Conservation (phyloP, 345 rosid genomes). For the Hibiscus trionum region DNA sequence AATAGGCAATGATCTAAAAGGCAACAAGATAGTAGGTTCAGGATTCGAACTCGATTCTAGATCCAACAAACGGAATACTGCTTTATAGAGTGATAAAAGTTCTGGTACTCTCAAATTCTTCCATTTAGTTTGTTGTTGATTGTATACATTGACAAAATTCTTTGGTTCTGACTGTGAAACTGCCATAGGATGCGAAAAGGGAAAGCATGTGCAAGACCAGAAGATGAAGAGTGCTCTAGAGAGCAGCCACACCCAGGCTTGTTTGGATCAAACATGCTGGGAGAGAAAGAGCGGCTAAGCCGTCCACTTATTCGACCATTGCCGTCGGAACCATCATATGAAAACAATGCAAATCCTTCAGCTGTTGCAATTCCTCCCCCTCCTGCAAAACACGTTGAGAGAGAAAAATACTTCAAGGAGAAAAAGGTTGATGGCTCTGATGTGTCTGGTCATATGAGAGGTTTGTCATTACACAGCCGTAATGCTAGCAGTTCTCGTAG, state of each 20-base stretch:
- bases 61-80: neutral
- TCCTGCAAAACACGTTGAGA: slow-evolving; percentile 78
- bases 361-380: slow-evolving; percentile 82
- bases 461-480: slow-evolving; percentile 68
- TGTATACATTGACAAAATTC: slow-evolving; percentile 8
- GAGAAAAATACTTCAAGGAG: slow-evolving; percentile 90
- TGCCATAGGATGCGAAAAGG: slow-evolving; percentile 69
- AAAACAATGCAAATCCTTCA: slow-evolving; percentile 30
- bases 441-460: slow-evolving; percentile 58
- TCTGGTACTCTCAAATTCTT: neutral
- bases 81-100: neutral
- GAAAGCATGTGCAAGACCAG: slow-evolving; percentile 77
- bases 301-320: slow-evolving; percentile 78
- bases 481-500: slow-evolving; percentile 77
- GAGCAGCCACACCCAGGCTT: slow-evolving; percentile 36
- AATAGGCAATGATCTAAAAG: neutral
- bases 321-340: slow-evolving; percentile 31
- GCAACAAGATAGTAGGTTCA: neutral
- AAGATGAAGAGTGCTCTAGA: slow-evolving; percentile 50
- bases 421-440: slow-evolving; percentile 59
- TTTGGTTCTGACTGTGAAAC: slow-evolving; percentile 10
- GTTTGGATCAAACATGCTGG: slow-evolving; percentile 42
- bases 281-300: slow-evolving; percentile 51
- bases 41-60: neutral
- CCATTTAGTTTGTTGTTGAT: neutral